Evolutionary conservation across 305 asterid genomes (phyloP).

Genomic region (Rubia peregrina): DNA sequence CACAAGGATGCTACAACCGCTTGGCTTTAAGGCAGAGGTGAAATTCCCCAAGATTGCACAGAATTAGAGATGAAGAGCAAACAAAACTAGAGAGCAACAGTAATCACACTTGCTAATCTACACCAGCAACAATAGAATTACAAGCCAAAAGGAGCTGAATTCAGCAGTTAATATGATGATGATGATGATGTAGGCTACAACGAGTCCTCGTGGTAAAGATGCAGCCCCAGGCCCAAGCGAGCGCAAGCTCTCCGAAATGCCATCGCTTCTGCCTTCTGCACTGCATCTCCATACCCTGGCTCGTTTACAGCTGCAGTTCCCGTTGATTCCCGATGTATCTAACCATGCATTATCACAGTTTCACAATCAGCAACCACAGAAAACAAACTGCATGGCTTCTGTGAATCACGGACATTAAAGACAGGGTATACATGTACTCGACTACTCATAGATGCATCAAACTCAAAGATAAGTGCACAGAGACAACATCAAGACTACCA

Average conservation of each 20-base stretch:
- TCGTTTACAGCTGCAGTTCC: conserved; percentile 62
- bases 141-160: neutral
- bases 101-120: neutral
- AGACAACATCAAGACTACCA: too few species aligned
- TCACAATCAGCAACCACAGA: neutral
- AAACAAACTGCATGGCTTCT: neutral
- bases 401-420: neutral
- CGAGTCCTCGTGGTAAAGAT: conserved; percentile 76
- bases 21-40: too few species aligned
- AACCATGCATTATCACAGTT: neutral
- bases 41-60: too few species aligned
- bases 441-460: neutral
- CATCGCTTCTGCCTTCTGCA: conserved; percentile 92
- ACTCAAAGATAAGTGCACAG: too few species aligned
- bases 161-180: neutral
- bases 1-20: too few species aligned
- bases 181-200: conserved; percentile 26
- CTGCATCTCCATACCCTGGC: conserved; percentile 52
- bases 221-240: conserved; percentile 85
- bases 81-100: neutral
- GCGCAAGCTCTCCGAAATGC: conserved; percentile 97
- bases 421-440: neutral
- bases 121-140: neutral
- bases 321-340: conserved; percentile 74
- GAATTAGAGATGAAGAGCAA: too few species aligned